Percentiles rank a stretch among this genome's conserved stretches.
Evolutionary conservation across 1,284 basidiomycete species (phyloP).

Genomic region (Lentinula novae-zelandiae): DNA sequence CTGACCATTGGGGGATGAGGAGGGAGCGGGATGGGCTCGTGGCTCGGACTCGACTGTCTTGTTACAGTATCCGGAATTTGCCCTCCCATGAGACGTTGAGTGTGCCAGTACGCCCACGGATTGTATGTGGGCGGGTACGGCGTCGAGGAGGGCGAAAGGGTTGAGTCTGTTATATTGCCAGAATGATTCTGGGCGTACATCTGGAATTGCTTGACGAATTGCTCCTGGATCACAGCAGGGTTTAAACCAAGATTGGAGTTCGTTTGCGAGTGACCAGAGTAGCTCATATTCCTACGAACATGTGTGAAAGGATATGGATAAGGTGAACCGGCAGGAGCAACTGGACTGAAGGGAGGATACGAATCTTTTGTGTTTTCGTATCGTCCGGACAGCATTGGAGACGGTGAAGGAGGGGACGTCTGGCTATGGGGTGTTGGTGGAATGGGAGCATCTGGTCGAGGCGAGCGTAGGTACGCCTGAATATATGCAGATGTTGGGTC

Average conservation of each 20-base stretch:
- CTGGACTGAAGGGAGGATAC: conserved; percentile 41
- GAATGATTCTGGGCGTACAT: conserved; percentile 71
- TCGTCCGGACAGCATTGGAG: conserved; percentile 43
- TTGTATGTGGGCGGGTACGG: conserved; percentile 62
- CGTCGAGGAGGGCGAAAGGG: conserved; percentile 66
- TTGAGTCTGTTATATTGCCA: conserved; percentile 60
- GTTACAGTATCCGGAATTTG: conserved; percentile 41
- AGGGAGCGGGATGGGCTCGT: conserved; percentile 61
- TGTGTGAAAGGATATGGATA: conserved; percentile 75
- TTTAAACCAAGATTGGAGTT: conserved; percentile 47
- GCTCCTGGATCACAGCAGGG: conserved; percentile 55
- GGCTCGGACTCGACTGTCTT: conserved; percentile 70
- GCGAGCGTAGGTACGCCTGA: conserved; percentile 51
- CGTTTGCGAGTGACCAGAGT: conserved; percentile 35
- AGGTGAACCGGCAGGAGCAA: conserved; percentile 59
- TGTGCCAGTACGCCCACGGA: conserved; percentile 64
- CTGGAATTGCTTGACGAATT: conserved; percentile 69
- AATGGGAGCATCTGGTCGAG: conserved; percentile 66
- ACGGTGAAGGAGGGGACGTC: conserved; percentile 65
- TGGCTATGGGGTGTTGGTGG: conserved; percentile 74
- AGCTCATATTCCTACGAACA: conserved; percentile 49
- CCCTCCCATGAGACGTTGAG: conserved; percentile 39
- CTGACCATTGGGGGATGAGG: conserved; percentile 36
- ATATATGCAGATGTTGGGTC: conserved; percentile 56
- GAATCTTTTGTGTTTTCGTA: conserved; percentile 30